Percentiles rank a stretch among this genome's conserved stretches.
phyloP scores from a whole-genome alignment of 2,329 filamentous ascomycete species.

The Colletotrichum falcatum region DNA sequence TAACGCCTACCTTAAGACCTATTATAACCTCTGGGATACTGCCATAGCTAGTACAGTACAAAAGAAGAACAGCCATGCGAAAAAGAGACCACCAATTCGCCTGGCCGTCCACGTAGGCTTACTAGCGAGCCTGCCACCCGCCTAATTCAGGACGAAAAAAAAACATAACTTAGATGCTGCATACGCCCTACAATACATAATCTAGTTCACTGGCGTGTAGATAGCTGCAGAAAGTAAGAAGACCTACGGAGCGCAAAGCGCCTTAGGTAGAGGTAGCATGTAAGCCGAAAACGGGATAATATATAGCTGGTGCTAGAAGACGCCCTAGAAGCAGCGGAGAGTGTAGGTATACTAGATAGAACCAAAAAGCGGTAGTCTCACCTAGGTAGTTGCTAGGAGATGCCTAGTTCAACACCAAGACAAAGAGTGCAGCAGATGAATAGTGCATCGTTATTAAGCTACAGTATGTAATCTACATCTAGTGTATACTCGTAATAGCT shows the following conservation, averaged over 20 bases:
- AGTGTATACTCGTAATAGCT: neutral
- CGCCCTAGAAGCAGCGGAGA: constrained; percentile 15
- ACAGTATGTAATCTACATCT: neutral
- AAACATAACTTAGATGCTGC: neutral
- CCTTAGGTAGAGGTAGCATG: neutral
- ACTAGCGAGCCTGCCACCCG: neutral
- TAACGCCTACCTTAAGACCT: neutral
- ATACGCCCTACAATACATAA: too few species aligned
- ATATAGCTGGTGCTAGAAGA: constrained; percentile 16
- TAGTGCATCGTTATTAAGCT: neutral
- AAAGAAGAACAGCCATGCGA: constrained; percentile 13
- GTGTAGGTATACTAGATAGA: constrained; percentile 16
- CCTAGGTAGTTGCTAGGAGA: constrained; percentile 3
- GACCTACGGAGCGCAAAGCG: constrained; percentile 8
- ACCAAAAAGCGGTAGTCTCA: constrained; percentile 10
- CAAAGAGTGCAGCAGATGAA: constrained; percentile 9
- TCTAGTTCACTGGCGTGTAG: constrained; percentile 3
- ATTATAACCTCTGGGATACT: constrained; percentile 4
- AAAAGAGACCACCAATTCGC: constrained; percentile 4
- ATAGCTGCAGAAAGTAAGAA: constrained; percentile 6
- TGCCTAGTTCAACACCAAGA: constrained; percentile 9
- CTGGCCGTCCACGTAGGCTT: neutral
- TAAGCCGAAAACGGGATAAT: constrained; percentile 11
- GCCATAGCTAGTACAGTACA: constrained; percentile 13
- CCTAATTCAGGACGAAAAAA: constrained; percentile 1